A percentile compares a stretch with the other conserved stretches of the same genome.
Evolutionary conservation across 306 rosid species (phyloP).

Genomic region (Cicer chorassanicum): DNA sequence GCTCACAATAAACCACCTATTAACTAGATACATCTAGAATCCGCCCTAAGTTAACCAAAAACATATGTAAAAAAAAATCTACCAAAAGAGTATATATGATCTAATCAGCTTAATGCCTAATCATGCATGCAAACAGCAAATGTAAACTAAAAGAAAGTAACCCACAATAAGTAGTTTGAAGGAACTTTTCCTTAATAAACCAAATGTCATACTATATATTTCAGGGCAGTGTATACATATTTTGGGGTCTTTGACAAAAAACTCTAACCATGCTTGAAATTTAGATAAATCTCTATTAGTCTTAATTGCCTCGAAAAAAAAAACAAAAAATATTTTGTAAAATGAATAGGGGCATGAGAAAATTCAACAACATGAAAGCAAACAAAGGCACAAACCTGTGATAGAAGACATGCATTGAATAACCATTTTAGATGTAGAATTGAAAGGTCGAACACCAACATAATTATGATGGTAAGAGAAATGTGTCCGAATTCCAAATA

Average conservation of each 20-base stretch:
- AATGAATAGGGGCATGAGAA: neutral
- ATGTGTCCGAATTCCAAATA: conserved; percentile 51
- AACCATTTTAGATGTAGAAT: conserved; percentile 55
- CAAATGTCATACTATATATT: neutral
- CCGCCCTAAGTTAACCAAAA: neutral
- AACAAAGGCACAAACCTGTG: conserved; percentile 52
- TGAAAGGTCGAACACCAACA: conserved; percentile 50
- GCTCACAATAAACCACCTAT: neutral
- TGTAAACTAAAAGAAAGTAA: neutral
- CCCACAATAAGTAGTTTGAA: conserved; percentile 4
- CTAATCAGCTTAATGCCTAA: neutral
- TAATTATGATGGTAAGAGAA: conserved; percentile 41
- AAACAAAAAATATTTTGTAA: too few species aligned
- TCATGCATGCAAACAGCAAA: neutral
- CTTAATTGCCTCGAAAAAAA: neutral
- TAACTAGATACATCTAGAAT: neutral
- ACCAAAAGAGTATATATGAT: neutral
- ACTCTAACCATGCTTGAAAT: neutral
- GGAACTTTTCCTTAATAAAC: conserved; percentile 6
- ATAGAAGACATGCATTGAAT: conserved; percentile 70
- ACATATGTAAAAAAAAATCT: neutral
- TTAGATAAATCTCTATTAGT: neutral
- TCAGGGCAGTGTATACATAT: neutral
- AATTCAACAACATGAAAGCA: neutral
- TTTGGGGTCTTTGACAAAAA: neutral